Evolutionary conservation across 257 asterid species (phyloP), one percentile per base, ranked within the genome.

Genomic region (Scutellaria minor): DNA sequence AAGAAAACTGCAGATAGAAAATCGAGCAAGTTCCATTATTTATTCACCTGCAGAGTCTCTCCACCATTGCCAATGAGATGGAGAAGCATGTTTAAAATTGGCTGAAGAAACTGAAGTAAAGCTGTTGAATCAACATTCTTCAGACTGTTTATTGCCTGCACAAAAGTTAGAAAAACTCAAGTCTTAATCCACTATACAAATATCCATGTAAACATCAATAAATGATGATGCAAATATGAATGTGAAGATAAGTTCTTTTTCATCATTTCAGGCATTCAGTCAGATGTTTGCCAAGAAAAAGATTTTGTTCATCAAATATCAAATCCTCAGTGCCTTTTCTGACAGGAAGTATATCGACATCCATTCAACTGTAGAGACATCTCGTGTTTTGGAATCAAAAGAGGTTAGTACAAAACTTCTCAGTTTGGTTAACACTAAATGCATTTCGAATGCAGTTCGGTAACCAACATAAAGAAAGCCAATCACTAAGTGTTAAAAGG

Each of bases 1-100:
- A 71, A 41, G 31, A 54, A 40, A 73, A 53, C 39, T 6, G 15
- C 10, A 27, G 44, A 51, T 42, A 39, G 66, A 42, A 69, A 14
- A 15, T 62, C 51, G 59, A 42, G 42, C 66, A 57, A 24, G 70
- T 35, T 22, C 22, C 48, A 46, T 44, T 45, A 64, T 56, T 22
- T 68, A 41, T 71, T 76, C 57, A 94, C 99, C 97, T 95, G 99
- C 58, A 95, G 85, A 70, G 99, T 91, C 88, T 95, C 99, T 80
- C 99, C 99, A 37, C 99, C 98, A 68, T 92, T 92, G 81, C 99
- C 96, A 69, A 95, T 95, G 72, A 95, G 99, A 86, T 95, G 99
- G 78, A 95, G 97, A 83, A 95, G 99, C 99, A 95, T 95, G 89
- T 92, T 95, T 74, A 95, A 79, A 74, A 95, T 85, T 66, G 99